Percentiles rank a stretch among this genome's conserved stretches.
Evolutionary conservation across 805 yeast genomes (phyloP).

Genomic region (Candida schatavii): DNA sequence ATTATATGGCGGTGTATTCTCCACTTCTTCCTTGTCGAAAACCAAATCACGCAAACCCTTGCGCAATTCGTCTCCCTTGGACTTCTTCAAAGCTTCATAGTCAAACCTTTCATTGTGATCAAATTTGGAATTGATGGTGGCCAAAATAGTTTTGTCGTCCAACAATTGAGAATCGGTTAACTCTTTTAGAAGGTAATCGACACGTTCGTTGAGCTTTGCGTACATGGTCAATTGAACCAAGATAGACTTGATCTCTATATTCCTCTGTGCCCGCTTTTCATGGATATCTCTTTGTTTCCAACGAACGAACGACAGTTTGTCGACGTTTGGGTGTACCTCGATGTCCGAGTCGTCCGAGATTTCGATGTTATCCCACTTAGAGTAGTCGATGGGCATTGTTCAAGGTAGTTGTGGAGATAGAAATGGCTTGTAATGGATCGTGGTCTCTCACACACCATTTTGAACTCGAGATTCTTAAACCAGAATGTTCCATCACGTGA

Average conservation of each 20-base stretch:
- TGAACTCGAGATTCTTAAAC: too few species aligned
- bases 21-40: conserved; percentile 35
- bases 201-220: conserved; percentile 65
- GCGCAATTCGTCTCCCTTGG: conserved; percentile 43
- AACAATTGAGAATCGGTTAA: conserved; percentile 40
- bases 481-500: too few species aligned
- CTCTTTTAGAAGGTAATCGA: conserved; percentile 55
- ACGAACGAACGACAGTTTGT: conserved; percentile 82
- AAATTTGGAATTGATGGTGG: conserved; percentile 47
- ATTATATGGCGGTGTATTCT: conserved; percentile 63
- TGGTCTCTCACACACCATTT: too few species aligned
- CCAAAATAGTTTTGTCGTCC: conserved; percentile 27
- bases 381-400: conserved; percentile 83
- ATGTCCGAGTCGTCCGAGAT: conserved; percentile 94
- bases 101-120: conserved; percentile 59
- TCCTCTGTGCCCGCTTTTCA: conserved; percentile 81
- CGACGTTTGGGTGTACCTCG: conserved; percentile 98
- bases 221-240: conserved; percentile 82
- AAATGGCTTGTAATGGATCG: too few species aligned
- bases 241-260: conserved; percentile 71
- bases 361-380: conserved; percentile 97
- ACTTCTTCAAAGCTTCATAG: conserved; percentile 31
- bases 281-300: conserved; percentile 99
- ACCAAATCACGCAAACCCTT: conserved; percentile 40
- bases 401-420: too few species aligned